Percentiles rank a stretch among this genome's conserved stretches.
These are phyloP conservation scores for Prunus mongolica DNA, from an alignment of 306 rosid species.

Conservation along the genomic window DNA sequence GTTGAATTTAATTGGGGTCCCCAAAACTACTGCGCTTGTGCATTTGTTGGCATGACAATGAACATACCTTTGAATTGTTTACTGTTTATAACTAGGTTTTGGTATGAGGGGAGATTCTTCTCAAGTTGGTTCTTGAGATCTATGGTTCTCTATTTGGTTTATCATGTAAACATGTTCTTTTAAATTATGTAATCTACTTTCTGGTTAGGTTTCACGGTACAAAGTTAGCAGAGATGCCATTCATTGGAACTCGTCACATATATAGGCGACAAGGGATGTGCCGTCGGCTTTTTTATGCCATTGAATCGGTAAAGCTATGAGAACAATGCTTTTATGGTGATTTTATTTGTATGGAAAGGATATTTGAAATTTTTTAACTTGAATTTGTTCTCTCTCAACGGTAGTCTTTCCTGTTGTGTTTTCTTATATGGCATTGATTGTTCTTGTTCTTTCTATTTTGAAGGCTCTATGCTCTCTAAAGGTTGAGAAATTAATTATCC, in stretches of 20 bases:
- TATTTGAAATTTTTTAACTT: conserved; percentile 3
- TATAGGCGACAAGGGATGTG: conserved; percentile 99
- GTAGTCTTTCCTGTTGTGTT: conserved; percentile 13
- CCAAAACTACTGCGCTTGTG: background rate
- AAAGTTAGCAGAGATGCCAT: conserved; percentile 95
- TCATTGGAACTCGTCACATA: conserved; percentile 91
- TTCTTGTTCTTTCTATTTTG: conserved; percentile 21
- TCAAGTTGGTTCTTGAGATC: conserved; percentile 4
- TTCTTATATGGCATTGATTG: conserved; percentile 19
- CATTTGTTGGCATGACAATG: background rate
- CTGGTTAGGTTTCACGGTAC: conserved; percentile 89
- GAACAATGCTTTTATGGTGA: conserved; percentile 19
- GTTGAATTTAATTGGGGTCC: background rate
- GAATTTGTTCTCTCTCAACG: background rate
- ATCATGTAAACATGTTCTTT: conserved; percentile 10
- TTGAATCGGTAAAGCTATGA: conserved; percentile 65
- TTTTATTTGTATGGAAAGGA: conserved; percentile 14
- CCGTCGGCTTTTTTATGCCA: conserved; percentile 84
- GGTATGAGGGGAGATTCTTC: background rate
- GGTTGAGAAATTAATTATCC: conserved; percentile 88
- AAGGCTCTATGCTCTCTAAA: conserved; percentile 73
- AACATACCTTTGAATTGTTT: background rate
- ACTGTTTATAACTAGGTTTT: background rate
- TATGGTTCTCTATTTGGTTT: background rate
- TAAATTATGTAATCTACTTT: conserved; percentile 12